Evolutionary conservation across 441 rosid genomes (phyloP).

Genomic region (Croton setiger): DNA sequence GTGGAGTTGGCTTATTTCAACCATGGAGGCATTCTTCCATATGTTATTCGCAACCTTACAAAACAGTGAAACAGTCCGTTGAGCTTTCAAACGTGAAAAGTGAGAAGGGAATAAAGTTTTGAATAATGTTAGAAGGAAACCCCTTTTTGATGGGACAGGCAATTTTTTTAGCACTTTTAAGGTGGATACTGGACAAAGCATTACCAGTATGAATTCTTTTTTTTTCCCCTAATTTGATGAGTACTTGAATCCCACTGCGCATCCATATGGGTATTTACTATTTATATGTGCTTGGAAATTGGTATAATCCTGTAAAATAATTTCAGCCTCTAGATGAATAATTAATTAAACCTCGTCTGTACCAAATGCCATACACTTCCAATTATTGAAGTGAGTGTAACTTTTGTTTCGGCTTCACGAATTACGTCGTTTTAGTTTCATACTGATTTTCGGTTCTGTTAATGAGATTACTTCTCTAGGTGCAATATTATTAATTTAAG

Average conservation of each 20-base stretch:
- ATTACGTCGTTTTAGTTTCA: too few relatives aligned
- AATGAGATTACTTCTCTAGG: too few relatives aligned
- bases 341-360: too few relatives aligned
- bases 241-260: not conserved
- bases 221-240: not conserved
- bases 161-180: conserved; percentile 16
- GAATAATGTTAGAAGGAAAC: conserved; percentile 23
- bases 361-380: too few relatives aligned
- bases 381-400: too few relatives aligned
- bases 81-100: conserved; percentile 20
- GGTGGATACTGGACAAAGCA: not conserved
- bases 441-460: too few relatives aligned
- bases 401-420: too few relatives aligned
- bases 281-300: not conserved
- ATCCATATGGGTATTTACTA: not conserved
- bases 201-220: not conserved
- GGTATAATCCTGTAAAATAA: not conserved
- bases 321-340: too few relatives aligned
- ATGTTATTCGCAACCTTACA: conserved; percentile 72
- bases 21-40: conserved; percentile 91
- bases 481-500: too few relatives aligned
- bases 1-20: conserved; percentile 91
- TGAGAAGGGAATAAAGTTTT: conserved; percentile 34
- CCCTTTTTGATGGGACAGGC: conserved; percentile 25
- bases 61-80: conserved; percentile 31